phyloP scores from a whole-genome alignment of 108 stramenopile species.

The Stephanodiscus minutulus region DNA sequence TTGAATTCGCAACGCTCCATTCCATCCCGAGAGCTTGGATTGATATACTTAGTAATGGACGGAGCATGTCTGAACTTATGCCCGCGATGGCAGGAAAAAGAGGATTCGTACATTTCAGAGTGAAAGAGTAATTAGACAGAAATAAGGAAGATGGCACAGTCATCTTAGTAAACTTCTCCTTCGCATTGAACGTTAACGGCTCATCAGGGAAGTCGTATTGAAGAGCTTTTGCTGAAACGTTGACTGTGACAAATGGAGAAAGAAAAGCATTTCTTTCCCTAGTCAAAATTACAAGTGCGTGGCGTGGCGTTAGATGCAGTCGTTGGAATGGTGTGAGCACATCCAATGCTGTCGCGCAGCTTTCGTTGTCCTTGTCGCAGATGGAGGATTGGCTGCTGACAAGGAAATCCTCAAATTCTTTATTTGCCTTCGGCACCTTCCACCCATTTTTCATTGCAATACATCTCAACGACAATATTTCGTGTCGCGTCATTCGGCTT shows the following conservation, averaged over 20 bases:
- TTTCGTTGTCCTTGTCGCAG: slow-evolving; percentile 8
- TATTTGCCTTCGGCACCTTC: slow-evolving; percentile 26
- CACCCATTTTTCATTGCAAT: slow-evolving; percentile 37
- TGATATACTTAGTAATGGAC: slow-evolving; percentile 22
- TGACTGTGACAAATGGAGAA: slow-evolving; percentile 8
- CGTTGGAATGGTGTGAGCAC: slow-evolving; percentile 20
- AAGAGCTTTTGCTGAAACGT: slow-evolving; percentile 4
- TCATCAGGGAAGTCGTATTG: slow-evolving; percentile 24
- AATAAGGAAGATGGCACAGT: slow-evolving; percentile 19
- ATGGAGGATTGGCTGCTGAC: slow-evolving; percentile 22
- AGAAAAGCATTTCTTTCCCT: slow-evolving; percentile 30
- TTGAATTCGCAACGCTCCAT: slow-evolving; percentile 25
- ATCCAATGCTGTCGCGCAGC: neutral
- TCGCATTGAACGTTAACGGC: neutral
- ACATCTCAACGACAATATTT: slow-evolving; percentile 30
- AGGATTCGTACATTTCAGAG: slow-evolving; percentile 8
- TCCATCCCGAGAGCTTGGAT: slow-evolving; percentile 16
- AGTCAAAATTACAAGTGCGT: slow-evolving; percentile 24
- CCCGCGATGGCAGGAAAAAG: slow-evolving; percentile 9
- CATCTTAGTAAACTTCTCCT: neutral
- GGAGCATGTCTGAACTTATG: slow-evolving; percentile 1
- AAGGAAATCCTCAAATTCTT: slow-evolving; percentile 38
- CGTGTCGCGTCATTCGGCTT: slow-evolving; percentile 26
- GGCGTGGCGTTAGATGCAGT: slow-evolving; percentile 9
- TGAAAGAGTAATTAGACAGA: slow-evolving; percentile 11